These are phyloP conservation scores for Yamadazyma triangularis DNA, from an alignment of 1,139 yeast species.

Conservation along the genomic window DNA sequence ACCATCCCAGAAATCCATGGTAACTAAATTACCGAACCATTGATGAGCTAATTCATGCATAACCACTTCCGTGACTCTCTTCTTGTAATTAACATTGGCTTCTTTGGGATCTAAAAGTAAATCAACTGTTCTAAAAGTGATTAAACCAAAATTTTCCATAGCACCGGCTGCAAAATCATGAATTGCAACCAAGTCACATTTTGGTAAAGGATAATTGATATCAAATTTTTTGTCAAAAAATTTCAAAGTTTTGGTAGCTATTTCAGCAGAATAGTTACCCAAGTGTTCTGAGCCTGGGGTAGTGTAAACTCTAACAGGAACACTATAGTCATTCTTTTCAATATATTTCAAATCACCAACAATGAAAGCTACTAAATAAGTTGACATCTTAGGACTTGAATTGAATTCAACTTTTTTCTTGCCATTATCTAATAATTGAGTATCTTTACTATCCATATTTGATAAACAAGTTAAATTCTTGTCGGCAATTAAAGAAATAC, in stretches of 20 bases:
- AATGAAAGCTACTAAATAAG: conserved; percentile 75
- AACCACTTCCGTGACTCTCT: conserved; percentile 55
- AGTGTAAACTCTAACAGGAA: conserved; percentile 56
- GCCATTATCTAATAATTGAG: conserved; percentile 37
- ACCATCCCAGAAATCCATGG: conserved; percentile 65
- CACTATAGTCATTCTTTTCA: conserved; percentile 59
- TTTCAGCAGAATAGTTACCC: conserved; percentile 47
- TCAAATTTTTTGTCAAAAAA: conserved; percentile 50
- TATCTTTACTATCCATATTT: conserved; percentile 69
- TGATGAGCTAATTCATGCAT: conserved; percentile 64
- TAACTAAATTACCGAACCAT: conserved; percentile 61
- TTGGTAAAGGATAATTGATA: conserved; percentile 57
- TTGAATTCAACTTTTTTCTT: conserved; percentile 50
- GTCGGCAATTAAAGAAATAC: conserved; percentile 58
- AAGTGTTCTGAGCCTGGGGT: conserved; percentile 48
- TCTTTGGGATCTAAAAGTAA: conserved; percentile 44
- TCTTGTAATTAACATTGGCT: conserved; percentile 41
- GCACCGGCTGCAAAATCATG: conserved; percentile 59
- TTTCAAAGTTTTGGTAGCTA: conserved; percentile 49
- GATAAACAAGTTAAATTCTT: conserved; percentile 63
- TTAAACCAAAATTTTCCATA: conserved; percentile 60
- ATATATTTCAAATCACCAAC: conserved; percentile 73
- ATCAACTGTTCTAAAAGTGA: conserved; percentile 53
- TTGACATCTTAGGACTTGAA: conserved; percentile 70
- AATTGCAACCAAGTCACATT: conserved; percentile 53